phyloP scores from a whole-genome alignment of 2,329 filamentous ascomycete species.

The Ophiocordyceps camponoti-saundersi region DNA sequence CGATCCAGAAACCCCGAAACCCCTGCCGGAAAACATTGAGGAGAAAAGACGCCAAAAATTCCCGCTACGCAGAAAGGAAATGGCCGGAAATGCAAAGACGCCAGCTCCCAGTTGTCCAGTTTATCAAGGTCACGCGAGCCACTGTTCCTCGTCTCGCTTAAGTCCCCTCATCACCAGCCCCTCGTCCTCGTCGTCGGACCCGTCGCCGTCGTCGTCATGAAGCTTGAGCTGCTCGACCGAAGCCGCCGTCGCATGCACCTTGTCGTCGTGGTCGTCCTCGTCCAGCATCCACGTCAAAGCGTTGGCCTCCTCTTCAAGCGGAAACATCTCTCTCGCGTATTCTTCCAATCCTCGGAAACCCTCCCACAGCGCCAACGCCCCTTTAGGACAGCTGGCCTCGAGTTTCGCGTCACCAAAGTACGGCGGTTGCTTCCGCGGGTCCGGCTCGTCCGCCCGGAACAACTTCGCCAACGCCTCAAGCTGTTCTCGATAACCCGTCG shows the following conservation, averaged over 20 bases:
- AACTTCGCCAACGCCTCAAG: slow-evolving; percentile 52
- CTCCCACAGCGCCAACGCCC: slow-evolving; percentile 76
- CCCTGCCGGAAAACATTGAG: background rate
- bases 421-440: slow-evolving; percentile 39
- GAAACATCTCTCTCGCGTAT: slow-evolving; percentile 87
- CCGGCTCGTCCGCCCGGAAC: slow-evolving; percentile 31
- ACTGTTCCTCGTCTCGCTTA: slow-evolving; percentile 41
- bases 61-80: no score
- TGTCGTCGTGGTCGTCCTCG: slow-evolving; percentile 27
- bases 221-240: slow-evolving; percentile 22
- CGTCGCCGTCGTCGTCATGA: slow-evolving; percentile 22
- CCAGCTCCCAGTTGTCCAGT: background rate
- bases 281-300: slow-evolving; percentile 81
- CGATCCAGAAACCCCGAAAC: background rate
- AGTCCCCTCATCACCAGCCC: slow-evolving; percentile 39
- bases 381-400: slow-evolving; percentile 49
- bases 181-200: slow-evolving; percentile 36
- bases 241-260: slow-evolving; percentile 15
- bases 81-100: background rate
- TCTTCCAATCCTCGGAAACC: slow-evolving; percentile 82
- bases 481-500: slow-evolving; percentile 75
- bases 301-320: slow-evolving; percentile 86
- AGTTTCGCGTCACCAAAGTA: slow-evolving; percentile 44
- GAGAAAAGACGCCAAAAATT: background rate
- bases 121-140: slow-evolving; percentile 28